phyloP scores from a whole-genome alignment of 225 moss, liverwort and hornwort species.

The Anthoceros angustus region DNA sequence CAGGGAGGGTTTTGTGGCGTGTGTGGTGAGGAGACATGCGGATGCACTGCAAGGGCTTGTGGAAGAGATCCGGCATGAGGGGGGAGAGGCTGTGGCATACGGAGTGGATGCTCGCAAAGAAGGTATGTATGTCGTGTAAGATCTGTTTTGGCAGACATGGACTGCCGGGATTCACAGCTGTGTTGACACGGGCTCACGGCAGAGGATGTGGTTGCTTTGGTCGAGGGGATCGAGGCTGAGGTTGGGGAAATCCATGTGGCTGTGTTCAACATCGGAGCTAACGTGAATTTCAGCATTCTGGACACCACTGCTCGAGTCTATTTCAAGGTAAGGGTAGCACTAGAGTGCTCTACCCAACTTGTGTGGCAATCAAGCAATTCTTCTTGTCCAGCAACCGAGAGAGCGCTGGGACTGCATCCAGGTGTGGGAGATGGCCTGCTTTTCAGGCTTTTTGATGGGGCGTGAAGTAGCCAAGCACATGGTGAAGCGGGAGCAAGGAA shows the following conservation, averaged over 20 bases:
- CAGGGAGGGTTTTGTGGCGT: conserved; percentile 42
- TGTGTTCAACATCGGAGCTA: conserved; percentile 62
- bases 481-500: conserved; percentile 39
- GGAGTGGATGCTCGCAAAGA: conserved; percentile 59
- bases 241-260: conserved; percentile 43
- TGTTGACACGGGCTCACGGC: conserved; percentile 6
- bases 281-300: conserved; percentile 44
- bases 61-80: conserved; percentile 26
- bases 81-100: conserved; percentile 40
- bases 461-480: conserved; percentile 59
- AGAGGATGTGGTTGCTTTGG: conserved; percentile 49
- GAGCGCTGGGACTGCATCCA: background rate
- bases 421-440: conserved; percentile 80
- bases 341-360: background rate
- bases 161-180: background rate
- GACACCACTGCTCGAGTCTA: conserved; percentile 54
- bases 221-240: conserved; percentile 43
- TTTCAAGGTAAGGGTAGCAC: conserved; percentile 27
- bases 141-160: background rate
- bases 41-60: conserved; percentile 31
- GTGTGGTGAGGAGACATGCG: conserved; percentile 52
- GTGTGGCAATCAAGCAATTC: background rate
- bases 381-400: background rate
- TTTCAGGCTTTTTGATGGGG: conserved; percentile 46
- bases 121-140: conserved; percentile 16